phyloP scores from a whole-genome alignment of 805 yeast species.

The Metschnikowia cerradonensis region DNA sequence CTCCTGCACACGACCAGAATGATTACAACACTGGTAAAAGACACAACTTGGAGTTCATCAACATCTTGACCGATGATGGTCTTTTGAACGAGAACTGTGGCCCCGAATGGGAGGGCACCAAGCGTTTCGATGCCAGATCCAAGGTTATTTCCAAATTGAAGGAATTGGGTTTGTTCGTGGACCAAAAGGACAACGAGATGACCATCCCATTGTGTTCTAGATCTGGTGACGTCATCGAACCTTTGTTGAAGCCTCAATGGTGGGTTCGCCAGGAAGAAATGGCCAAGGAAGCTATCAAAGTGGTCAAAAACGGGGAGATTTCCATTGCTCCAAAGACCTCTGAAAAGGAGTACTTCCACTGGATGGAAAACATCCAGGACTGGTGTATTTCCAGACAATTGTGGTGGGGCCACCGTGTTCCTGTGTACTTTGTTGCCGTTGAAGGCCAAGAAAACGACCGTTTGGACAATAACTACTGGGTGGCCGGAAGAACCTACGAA shows the following conservation, averaged over 20 bases:
- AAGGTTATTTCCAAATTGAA: constrained; percentile 77
- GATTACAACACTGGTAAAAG: constrained; percentile 97
- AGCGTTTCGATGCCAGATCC: constrained; percentile 91
- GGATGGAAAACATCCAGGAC: constrained; percentile 95
- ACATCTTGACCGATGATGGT: constrained; percentile 91
- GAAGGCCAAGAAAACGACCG: constrained; percentile 69
- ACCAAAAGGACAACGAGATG: constrained; percentile 93
- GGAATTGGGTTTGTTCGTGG: constrained; percentile 69
- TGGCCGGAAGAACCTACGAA: constrained; percentile 77
- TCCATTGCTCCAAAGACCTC: constrained; percentile 84
- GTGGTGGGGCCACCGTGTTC: constrained; percentile 98
- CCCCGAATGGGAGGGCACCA: constrained; percentile 76
- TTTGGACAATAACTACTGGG: constrained; percentile 74
- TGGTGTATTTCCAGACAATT: constrained; percentile 97
- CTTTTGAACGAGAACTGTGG: constrained; percentile 88
- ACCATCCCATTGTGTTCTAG: constrained; percentile 89
- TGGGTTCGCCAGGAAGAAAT: constrained; percentile 90
- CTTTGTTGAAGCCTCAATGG: constrained; percentile 98
- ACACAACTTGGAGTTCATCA: constrained; percentile 80
- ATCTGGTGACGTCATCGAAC: constrained; percentile 97
- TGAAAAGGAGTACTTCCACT: constrained; percentile 88
- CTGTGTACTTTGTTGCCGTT: constrained; percentile 81
- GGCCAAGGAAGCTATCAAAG: constrained; percentile 84
- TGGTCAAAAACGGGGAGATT: constrained; percentile 77
- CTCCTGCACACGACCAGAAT: constrained; percentile 97